phyloP scores from a whole-genome alignment of 768 basidiomycete genomes.

The Exidia glandulosa region DNA sequence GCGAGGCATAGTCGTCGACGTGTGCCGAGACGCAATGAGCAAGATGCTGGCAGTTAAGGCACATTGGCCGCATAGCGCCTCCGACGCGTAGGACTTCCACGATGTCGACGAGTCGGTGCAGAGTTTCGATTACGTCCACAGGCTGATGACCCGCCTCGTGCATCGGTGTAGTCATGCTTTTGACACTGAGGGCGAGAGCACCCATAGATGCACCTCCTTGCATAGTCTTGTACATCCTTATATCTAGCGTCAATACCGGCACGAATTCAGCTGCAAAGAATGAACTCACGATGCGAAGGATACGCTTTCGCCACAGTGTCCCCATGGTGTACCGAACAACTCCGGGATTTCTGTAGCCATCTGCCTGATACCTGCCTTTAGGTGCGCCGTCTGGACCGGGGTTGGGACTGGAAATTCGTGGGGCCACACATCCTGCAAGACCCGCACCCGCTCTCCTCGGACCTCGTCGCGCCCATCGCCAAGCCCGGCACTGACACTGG shows the following conservation, averaged over 20 bases:
- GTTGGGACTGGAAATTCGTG: not conserved
- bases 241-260: not conserved
- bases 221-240: not conserved
- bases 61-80: not conserved
- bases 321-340: not conserved
- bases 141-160: not conserved
- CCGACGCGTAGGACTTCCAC: not conserved
- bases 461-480: not conserved
- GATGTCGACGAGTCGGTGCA: not conserved
- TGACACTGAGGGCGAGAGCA: not conserved
- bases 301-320: not conserved
- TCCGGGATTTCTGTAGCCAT: not conserved
- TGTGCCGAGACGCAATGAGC: not conserved
- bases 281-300: not conserved
- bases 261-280: not conserved
- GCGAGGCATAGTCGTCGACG: not conserved
- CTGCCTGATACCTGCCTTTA: not conserved
- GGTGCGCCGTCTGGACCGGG: not conserved
- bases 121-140: not conserved
- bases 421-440: not conserved
- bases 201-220: not conserved
- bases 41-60: not conserved
- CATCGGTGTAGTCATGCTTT: not conserved
- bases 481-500: not conserved
- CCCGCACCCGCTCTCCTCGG: not conserved